Evolutionary conservation across 1,284 basidiomycete genomes (phyloP).

Genomic region (Sporisorium graminicola): DNA sequence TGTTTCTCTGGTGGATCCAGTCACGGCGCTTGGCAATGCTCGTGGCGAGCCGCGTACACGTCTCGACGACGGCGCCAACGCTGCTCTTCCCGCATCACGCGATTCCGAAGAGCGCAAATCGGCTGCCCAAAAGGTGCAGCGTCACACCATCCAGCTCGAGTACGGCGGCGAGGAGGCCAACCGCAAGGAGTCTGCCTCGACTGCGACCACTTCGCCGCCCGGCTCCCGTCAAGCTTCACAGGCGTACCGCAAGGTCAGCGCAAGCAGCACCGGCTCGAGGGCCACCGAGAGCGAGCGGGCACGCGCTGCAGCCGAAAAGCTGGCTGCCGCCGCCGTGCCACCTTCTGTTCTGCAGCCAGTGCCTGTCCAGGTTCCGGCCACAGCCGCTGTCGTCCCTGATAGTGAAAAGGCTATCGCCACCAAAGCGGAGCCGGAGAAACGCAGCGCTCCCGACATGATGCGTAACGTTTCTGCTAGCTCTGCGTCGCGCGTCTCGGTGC

Average conservation of each 20-base stretch:
- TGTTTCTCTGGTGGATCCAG: slow-evolving; percentile 31
- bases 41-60: slow-evolving; percentile 54
- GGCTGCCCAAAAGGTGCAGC: slow-evolving; percentile 59
- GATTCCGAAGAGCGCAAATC: slow-evolving; percentile 29
- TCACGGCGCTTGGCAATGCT: slow-evolving; percentile 49
- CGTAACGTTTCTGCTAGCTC: slow-evolving; percentile 40
- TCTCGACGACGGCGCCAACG: slow-evolving; percentile 31
- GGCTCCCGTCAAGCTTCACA: slow-evolving; percentile 35
- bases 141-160: slow-evolving; percentile 66
- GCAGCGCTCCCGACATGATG: slow-evolving; percentile 32
- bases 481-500: slow-evolving; percentile 42
- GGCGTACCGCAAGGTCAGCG: slow-evolving; percentile 35
- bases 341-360: slow-evolving; percentile 42
- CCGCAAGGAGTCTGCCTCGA: slow-evolving; percentile 32
- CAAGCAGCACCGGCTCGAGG: slow-evolving; percentile 29
- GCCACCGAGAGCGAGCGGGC: slow-evolving; percentile 26
- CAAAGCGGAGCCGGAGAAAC: slow-evolving; percentile 17
- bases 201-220: slow-evolving; percentile 15
- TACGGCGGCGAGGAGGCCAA: slow-evolving; percentile 50
- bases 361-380: slow-evolving; percentile 22
- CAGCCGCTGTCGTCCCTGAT: slow-evolving; percentile 32
- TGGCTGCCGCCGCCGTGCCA: slow-evolving; percentile 34
- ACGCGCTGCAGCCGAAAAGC: slow-evolving; percentile 41
- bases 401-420: slow-evolving; percentile 28
- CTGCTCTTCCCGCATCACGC: slow-evolving; percentile 4